Percentiles rank a stretch among this genome's conserved stretches.
phyloP scores from a whole-genome alignment of 1,139 yeast genomes.

The Lodderomyces orthopsilosis region DNA sequence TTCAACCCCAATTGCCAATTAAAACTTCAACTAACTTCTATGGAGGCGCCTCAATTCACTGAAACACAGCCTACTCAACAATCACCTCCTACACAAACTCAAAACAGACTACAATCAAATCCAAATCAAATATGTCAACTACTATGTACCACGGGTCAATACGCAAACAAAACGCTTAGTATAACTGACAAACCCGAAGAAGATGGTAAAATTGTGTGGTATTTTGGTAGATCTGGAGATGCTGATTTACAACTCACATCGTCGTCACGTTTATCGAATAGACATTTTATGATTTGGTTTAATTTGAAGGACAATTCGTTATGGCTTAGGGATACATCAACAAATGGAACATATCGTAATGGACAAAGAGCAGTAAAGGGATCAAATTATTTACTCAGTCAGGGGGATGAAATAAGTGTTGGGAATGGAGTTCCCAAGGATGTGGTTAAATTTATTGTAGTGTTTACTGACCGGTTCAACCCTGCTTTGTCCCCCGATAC shows the following conservation, averaged over 20 bases:
- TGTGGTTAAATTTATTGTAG: slow-evolving; percentile 69
- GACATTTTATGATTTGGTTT: slow-evolving; percentile 73
- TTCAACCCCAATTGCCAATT: neutral
- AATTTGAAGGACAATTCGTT: slow-evolving; percentile 52
- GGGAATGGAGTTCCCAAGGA: slow-evolving; percentile 86
- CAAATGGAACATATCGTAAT: slow-evolving; percentile 90
- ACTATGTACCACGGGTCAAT: slow-evolving; percentile 69
- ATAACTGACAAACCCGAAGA: slow-evolving; percentile 20
- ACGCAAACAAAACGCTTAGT: slow-evolving; percentile 41
- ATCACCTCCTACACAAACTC: slow-evolving; percentile 48
- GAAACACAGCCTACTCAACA: slow-evolving; percentile 72
- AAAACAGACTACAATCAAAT: slow-evolving; percentile 42
- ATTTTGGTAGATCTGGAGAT: slow-evolving; percentile 71
- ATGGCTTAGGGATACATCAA: slow-evolving; percentile 69
- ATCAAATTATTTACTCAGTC: slow-evolving; percentile 78
- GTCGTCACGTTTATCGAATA: slow-evolving; percentile 70
- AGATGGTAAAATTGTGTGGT: slow-evolving; percentile 55
- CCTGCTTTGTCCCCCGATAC: slow-evolving; percentile 29
- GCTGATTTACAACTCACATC: slow-evolving; percentile 60
- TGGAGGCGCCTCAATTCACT: slow-evolving; percentile 5
- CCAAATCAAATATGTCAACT: slow-evolving; percentile 41
- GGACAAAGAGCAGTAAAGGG: slow-evolving; percentile 69
- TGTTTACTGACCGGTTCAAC: slow-evolving; percentile 47
- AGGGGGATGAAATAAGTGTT: slow-evolving; percentile 88
- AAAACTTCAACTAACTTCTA: neutral